Conservation (phyloP, 495 filamentous ascomycete species). For the Choiromyces venosus region DNA sequence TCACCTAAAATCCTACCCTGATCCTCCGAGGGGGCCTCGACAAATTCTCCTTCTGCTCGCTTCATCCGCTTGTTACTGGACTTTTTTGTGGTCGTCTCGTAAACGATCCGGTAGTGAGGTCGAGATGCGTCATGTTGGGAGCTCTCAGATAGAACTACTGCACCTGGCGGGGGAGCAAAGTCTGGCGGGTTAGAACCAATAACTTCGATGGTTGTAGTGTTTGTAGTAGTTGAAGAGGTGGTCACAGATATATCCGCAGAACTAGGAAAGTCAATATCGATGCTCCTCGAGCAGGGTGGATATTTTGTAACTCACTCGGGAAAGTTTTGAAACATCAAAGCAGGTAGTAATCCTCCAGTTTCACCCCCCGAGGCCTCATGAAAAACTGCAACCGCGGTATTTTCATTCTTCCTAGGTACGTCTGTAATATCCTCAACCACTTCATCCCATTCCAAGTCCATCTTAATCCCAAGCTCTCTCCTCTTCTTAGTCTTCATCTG, state of each 20-base stretch:
- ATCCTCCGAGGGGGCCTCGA: slow-evolving; percentile 12
- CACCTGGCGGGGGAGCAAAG: slow-evolving; percentile 59
- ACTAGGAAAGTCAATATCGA: slow-evolving; percentile 7
- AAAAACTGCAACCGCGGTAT: slow-evolving; percentile 51
- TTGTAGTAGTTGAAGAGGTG: slow-evolving; percentile 58
- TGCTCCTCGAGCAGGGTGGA: not conserved
- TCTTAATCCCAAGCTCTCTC: slow-evolving; percentile 56
- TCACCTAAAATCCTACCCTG: slow-evolving; percentile 27
- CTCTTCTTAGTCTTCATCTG: slow-evolving; percentile 62
- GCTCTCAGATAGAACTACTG: slow-evolving; percentile 54
- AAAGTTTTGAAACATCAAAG: slow-evolving; percentile 37
- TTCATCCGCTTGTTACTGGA: slow-evolving; percentile 28
- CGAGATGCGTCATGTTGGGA: slow-evolving; percentile 45
- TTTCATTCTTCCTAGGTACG: slow-evolving; percentile 51
- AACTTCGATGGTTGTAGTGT: slow-evolving; percentile 68
- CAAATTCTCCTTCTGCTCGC: slow-evolving; percentile 23
- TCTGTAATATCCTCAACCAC: slow-evolving; percentile 57
- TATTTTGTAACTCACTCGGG: slow-evolving; percentile 28
- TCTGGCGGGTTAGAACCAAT: slow-evolving; percentile 56
- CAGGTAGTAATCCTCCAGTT: slow-evolving; percentile 23
- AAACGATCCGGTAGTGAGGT: slow-evolving; percentile 41
- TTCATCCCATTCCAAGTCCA: slow-evolving; percentile 71
- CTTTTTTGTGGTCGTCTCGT: slow-evolving; percentile 42
- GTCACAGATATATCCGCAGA: slow-evolving; percentile 57
- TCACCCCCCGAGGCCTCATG: slow-evolving; percentile 34